Percentiles rank a stretch among this genome's conserved stretches.
Evolutionary conservation across 495 filamentous ascomycete species (phyloP).

Genomic region (Opeltia flavorubescens): DNA sequence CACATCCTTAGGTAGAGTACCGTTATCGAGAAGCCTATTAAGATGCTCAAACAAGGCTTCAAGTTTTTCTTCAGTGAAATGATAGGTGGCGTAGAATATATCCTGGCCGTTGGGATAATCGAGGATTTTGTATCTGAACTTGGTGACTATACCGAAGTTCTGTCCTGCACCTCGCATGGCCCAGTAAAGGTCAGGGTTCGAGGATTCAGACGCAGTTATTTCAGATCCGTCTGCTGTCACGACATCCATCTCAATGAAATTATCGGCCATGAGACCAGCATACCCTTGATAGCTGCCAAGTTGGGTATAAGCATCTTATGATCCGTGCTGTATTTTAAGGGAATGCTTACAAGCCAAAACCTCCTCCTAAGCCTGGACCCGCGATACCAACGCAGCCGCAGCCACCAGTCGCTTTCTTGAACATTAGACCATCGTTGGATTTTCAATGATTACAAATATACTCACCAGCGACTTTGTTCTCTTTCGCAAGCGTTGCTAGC

Average conservation of each 20-base stretch:
- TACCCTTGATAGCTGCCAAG: conserved; percentile 1
- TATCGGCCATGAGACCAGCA: conserved; percentile 23
- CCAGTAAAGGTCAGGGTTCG: conserved; percentile 17
- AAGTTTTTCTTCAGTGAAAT: conserved; percentile 6
- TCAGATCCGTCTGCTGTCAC: conserved; percentile 21
- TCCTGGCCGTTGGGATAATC: background rate
- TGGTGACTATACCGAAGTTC: conserved; percentile 26
- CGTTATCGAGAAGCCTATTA: background rate
- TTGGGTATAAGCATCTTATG: background rate
- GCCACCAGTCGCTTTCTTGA: conserved; percentile 30
- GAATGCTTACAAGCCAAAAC: conserved; percentile 1
- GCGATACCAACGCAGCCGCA: conserved; percentile 35
- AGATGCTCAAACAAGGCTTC: conserved; percentile 4
- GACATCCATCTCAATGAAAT: conserved; percentile 22
- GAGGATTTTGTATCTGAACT: conserved; percentile 1
- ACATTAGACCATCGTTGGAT: background rate
- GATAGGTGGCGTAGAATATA: background rate
- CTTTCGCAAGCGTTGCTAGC: background rate
- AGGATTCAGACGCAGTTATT: conserved; percentile 17
- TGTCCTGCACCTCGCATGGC: conserved; percentile 25
- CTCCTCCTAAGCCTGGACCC: conserved; percentile 3
- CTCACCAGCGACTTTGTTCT: background rate
- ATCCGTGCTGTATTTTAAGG: background rate
- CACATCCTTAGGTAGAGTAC: background rate
- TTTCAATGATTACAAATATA: background rate